Evolutionary conservation across 2,329 filamentous ascomycete species (phyloP).

Genomic region (Capronia americana): DNA sequence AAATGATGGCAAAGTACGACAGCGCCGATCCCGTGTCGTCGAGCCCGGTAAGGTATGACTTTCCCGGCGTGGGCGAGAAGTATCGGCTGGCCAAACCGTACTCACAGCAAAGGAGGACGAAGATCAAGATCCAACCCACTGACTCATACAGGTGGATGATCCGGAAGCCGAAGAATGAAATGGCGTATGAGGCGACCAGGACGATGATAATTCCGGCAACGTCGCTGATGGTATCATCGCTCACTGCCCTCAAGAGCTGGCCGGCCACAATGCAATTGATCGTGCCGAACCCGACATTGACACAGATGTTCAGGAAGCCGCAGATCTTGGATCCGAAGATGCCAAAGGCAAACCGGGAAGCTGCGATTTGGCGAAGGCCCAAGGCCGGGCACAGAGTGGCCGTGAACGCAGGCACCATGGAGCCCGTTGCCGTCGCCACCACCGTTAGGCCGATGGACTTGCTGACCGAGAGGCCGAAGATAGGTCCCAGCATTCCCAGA

Average conservation of each 20-base stretch:
- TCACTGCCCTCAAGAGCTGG: constrained; percentile 43
- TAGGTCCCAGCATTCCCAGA: constrained; percentile 38
- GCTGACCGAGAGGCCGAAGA: constrained; percentile 38
- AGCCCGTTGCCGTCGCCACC: constrained; percentile 34
- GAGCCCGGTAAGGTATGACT: constrained; percentile 9
- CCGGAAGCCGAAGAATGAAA: constrained; percentile 41
- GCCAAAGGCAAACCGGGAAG: constrained; percentile 39
- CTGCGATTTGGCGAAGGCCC: constrained; percentile 40
- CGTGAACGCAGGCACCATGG: constrained; percentile 21
- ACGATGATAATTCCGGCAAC: constrained; percentile 42
- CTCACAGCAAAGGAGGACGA: constrained; percentile 31
- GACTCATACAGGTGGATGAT: constrained; percentile 40
- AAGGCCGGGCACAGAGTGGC: constrained; percentile 19
- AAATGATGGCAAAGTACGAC: constrained; percentile 52
- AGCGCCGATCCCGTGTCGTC: constrained; percentile 41
- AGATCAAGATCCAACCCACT: constrained; percentile 41
- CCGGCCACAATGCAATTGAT: constrained; percentile 44
- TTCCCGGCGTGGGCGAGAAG: neutral
- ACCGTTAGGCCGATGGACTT: constrained; percentile 33
- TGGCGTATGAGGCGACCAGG: constrained; percentile 35
- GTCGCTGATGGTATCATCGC: constrained; percentile 38
- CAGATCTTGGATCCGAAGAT: constrained; percentile 40
- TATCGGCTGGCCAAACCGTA: constrained; percentile 18
- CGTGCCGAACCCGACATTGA: constrained; percentile 41
- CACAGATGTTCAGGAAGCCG: constrained; percentile 38